Evolutionary conservation across 371 early-diverging fungal species (phyloP).

Genomic region (Mucor mucedo): DNA sequence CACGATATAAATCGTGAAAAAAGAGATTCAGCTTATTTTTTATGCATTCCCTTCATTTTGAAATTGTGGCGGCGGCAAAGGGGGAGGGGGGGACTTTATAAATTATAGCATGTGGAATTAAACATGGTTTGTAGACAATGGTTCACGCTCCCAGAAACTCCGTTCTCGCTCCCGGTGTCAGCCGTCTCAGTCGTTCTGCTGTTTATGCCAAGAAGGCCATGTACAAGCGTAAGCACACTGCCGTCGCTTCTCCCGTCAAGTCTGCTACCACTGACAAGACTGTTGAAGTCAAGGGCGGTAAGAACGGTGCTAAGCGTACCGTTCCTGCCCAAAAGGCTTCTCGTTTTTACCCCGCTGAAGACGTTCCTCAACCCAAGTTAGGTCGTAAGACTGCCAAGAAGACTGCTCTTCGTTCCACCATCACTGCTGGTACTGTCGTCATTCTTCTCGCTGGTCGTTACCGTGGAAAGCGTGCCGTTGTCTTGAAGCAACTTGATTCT

Average conservation of each 20-base stretch:
- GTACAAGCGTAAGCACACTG: conserved; percentile 79
- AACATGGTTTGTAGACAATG: conserved; percentile 18
- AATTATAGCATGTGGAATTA: no score
- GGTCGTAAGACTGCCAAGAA: conserved; percentile 80
- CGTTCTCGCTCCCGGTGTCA: conserved; percentile 82
- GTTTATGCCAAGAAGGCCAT: conserved; percentile 82
- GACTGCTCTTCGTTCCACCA: conserved; percentile 81
- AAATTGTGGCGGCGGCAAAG: no score
- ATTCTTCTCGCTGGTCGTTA: conserved; percentile 96
- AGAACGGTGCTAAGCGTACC: conserved; percentile 81
- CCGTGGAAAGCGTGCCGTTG: conserved; percentile 96
- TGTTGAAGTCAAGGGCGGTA: conserved; percentile 76
- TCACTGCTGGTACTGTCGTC: conserved; percentile 96
- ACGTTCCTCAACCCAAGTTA: conserved; percentile 76
- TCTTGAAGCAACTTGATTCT: conserved; percentile 93
- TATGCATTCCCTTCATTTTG: background rate
- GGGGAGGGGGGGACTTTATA: no score
- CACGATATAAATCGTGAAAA: no score
- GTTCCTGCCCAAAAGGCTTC: conserved; percentile 76
- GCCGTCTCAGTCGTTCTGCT: conserved; percentile 75
- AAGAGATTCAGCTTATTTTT: background rate
- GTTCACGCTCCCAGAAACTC: conserved; percentile 68
- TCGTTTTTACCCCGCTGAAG: conserved; percentile 88
- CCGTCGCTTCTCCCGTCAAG: conserved; percentile 55
- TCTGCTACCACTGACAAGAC: conserved; percentile 68